A percentile compares a stretch with the other conserved stretches of the same genome.
These are phyloP conservation scores for Rhododendron vialii DNA, from an alignment of 148 eudicot genomes.

Conservation along the genomic window DNA sequence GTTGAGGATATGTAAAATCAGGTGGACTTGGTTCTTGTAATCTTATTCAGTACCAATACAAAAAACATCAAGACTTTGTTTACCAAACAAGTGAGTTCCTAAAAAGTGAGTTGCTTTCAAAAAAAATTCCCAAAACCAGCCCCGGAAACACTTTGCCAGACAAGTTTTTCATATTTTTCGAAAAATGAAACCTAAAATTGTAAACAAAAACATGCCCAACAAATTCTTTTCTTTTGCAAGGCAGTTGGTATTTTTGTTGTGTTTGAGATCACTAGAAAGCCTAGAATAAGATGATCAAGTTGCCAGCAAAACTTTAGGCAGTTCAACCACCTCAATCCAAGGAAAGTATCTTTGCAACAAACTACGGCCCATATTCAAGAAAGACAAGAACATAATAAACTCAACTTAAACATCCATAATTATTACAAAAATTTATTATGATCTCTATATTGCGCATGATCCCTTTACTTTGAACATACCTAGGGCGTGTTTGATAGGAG, in stretches of 20 bases:
- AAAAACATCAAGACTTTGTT: no score
- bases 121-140: not conserved
- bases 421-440: constrained; percentile 19
- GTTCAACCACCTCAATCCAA: not conserved
- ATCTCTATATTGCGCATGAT: not conserved
- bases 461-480: not conserved
- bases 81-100: no score
- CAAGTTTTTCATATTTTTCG: not conserved
- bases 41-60: no score
- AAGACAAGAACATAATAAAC: not conserved
- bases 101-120: not conserved
- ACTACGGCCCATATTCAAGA: not conserved
- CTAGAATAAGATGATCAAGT: not conserved
- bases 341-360: not conserved
- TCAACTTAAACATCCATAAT: not conserved
- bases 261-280: not conserved
- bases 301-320: not conserved
- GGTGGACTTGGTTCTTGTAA: no score
- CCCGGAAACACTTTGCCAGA: not conserved
- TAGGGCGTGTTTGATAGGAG: no score
- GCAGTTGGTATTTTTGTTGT: not conserved
- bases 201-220: not conserved
- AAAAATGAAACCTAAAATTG: no score
- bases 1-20: no score
- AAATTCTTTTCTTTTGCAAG: not conserved